Conservation (phyloP, 2,329 filamentous ascomycete species). For the Cercospora sojina region DNA sequence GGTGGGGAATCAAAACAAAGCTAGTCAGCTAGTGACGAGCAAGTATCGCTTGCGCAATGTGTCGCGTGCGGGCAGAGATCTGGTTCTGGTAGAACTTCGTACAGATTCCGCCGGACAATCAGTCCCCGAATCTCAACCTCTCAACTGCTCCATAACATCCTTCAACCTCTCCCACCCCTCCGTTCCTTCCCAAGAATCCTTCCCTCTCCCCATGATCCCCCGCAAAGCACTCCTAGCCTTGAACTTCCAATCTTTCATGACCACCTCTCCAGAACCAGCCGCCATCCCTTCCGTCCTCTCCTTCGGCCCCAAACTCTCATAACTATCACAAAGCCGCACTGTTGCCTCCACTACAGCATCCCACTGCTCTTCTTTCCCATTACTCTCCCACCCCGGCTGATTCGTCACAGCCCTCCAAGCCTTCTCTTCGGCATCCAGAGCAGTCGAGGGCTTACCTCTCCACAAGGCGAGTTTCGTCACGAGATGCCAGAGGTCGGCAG, state of each 20-base stretch:
- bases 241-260: slow-evolving; percentile 80
- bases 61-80: neutral
- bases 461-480: slow-evolving; percentile 72
- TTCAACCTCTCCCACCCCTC: slow-evolving; percentile 64
- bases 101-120: neutral
- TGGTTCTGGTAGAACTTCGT: neutral
- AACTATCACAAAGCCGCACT: slow-evolving; percentile 74
- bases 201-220: slow-evolving; percentile 78
- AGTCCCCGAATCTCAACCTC: slow-evolving; percentile 28
- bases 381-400: slow-evolving; percentile 56
- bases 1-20: neutral
- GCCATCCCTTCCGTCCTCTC: slow-evolving; percentile 54
- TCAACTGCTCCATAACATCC: slow-evolving; percentile 46
- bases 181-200: slow-evolving; percentile 77
- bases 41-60: neutral
- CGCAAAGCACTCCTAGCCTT: slow-evolving; percentile 83
- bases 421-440: slow-evolving; percentile 82
- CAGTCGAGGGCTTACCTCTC: slow-evolving; percentile 66
- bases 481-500: slow-evolving; percentile 73
- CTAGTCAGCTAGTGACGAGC: neutral
- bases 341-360: slow-evolving; percentile 72
- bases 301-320: slow-evolving; percentile 67
- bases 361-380: slow-evolving; percentile 63
- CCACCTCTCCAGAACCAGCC: slow-evolving; percentile 53
- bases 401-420: slow-evolving; percentile 74